phyloP scores from a whole-genome alignment of 2,329 filamentous ascomycete genomes.

The Sporothrix brasiliensis region DNA sequence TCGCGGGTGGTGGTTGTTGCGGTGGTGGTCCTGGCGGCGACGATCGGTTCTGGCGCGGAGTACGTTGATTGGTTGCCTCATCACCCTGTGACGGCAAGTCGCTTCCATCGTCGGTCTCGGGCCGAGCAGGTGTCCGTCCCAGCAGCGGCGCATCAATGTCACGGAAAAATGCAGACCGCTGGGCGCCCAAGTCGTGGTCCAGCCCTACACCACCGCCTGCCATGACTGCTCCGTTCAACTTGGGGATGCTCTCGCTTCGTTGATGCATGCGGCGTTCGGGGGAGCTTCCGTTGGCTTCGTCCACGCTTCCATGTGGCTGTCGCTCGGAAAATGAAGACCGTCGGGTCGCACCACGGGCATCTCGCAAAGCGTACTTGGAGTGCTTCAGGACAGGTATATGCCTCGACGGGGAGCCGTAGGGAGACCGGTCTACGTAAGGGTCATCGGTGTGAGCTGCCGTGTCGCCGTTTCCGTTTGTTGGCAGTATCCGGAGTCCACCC shows the following conservation, averaged over 20 bases:
- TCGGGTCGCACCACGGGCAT: constrained; percentile 40
- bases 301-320: constrained; percentile 26
- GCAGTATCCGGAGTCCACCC: constrained; percentile 45
- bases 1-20: constrained; percentile 30
- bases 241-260: constrained; percentile 29
- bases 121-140: constrained; percentile 22
- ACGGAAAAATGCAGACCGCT: constrained; percentile 40
- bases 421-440: constrained; percentile 38
- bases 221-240: constrained; percentile 17
- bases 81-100: constrained; percentile 40
- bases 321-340: constrained; percentile 35
- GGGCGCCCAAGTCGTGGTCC: constrained; percentile 38
- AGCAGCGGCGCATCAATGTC: constrained; percentile 36
- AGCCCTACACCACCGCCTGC: constrained; percentile 21
- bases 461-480: constrained; percentile 34
- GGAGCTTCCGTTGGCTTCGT: constrained; percentile 33
- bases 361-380: constrained; percentile 48
- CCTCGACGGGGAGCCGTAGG: constrained; percentile 40
- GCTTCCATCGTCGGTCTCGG: constrained; percentile 40
- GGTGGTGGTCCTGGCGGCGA: constrained; percentile 24
- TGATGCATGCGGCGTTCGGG: constrained; percentile 35
- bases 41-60: constrained; percentile 34
- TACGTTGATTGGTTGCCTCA: constrained; percentile 39
- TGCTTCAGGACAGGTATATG: constrained; percentile 40
- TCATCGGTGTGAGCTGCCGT: constrained; percentile 38